Evolutionary conservation across 345 rosid species (phyloP).

Genomic region (Hypericum androsaemum): DNA sequence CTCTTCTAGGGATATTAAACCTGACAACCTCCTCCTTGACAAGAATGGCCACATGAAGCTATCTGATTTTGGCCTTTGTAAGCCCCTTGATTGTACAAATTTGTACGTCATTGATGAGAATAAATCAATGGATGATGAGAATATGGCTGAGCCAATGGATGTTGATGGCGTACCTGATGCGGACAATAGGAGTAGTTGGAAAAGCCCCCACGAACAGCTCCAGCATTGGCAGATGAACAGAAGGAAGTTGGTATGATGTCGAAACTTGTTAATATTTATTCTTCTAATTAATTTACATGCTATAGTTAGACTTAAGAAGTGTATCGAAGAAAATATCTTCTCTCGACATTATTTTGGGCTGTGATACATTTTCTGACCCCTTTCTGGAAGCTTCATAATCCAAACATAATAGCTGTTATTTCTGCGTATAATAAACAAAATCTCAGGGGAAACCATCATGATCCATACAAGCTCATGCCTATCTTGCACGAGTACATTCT

Average conservation of each 20-base stretch:
- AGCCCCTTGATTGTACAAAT: constrained; percentile 82
- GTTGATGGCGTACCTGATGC: constrained; percentile 74
- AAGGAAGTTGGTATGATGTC: constrained; percentile 64
- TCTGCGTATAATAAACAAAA: no score
- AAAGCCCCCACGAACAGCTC: constrained; percentile 83
- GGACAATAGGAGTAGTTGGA: constrained; percentile 71
- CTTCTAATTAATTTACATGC: not conserved
- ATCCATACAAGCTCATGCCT: no score
- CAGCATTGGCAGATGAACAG: constrained; percentile 99
- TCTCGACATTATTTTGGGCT: no score
- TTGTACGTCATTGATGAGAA: constrained; percentile 77
- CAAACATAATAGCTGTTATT: no score
- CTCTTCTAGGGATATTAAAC: constrained; percentile 75
- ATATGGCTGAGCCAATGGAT: constrained; percentile 68
- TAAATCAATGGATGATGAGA: constrained; percentile 56
- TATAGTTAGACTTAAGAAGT: not conserved
- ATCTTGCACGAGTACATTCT: no score
- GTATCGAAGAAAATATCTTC: no score
- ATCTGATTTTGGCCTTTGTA: constrained; percentile 95
- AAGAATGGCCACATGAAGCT: constrained; percentile 96
- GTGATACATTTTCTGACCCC: no score
- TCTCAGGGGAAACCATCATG: no score
- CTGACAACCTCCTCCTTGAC: constrained; percentile 92
- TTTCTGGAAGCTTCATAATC: no score
- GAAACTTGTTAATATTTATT: constrained; percentile 1